Percentiles rank a stretch among this genome's conserved stretches.
Conservation (phyloP, 108 stramenopile genomes). For the Mayamaea pseudoterrestris region DNA sequence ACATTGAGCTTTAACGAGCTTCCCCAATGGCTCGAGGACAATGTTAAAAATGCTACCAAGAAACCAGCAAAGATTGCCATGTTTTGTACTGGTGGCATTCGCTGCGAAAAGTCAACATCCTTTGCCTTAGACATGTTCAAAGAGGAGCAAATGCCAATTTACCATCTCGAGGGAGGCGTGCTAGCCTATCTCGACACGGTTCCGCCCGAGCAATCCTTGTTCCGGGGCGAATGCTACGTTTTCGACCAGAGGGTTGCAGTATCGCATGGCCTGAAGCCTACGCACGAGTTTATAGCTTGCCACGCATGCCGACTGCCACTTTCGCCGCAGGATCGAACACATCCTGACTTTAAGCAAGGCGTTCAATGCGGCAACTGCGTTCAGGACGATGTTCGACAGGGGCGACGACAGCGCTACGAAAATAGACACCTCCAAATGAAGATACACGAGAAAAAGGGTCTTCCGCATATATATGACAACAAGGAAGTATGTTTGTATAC, state of each 20-base stretch:
- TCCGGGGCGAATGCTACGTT: constrained; percentile 75
- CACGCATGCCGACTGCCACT: constrained; percentile 69
- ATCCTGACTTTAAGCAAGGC: constrained; percentile 26
- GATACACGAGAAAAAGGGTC: not conserved
- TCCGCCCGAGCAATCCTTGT: constrained; percentile 31
- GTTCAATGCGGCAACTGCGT: constrained; percentile 32
- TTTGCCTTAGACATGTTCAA: constrained; percentile 17
- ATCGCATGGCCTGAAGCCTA: constrained; percentile 46
- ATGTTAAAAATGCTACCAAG: constrained; percentile 5
- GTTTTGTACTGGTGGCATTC: constrained; percentile 95
- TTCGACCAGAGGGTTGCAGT: constrained; percentile 78
- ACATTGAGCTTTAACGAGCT: constrained; percentile 61
- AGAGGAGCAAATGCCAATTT: constrained; percentile 15
- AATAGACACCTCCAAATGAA: constrained; percentile 4
- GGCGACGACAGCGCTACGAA: constrained; percentile 2
- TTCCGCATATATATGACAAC: no score
- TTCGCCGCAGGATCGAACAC: constrained; percentile 17
- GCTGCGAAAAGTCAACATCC: constrained; percentile 88
- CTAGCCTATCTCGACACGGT: constrained; percentile 65
- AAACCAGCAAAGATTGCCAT: constrained; percentile 64
- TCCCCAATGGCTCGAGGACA: constrained; percentile 46
- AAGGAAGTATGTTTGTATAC: no score
- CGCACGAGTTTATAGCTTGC: constrained; percentile 37
- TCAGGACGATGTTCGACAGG: not conserved
- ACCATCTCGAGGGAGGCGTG: constrained; percentile 85